phyloP scores from a whole-genome alignment of 2,329 filamentous ascomycete species.

The Colletotrichum sp. region DNA sequence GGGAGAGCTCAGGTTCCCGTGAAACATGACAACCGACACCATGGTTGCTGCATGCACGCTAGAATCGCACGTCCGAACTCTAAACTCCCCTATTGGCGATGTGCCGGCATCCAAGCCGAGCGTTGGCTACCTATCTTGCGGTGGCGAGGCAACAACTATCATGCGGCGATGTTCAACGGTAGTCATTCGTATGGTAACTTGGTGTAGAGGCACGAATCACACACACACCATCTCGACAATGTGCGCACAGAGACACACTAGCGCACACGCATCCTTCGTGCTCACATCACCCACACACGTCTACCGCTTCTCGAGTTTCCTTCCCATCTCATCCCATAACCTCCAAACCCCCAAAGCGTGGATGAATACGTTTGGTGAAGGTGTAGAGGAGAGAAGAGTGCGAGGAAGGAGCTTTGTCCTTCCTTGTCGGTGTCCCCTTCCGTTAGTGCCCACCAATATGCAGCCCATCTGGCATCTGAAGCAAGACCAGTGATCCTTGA shows the following conservation, averaged over 20 bases:
- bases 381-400: background rate
- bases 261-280: background rate
- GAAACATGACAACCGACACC: constrained; percentile 12
- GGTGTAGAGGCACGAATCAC: background rate
- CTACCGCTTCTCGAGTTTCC: background rate
- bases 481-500: constrained; percentile 11
- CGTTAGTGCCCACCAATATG: background rate
- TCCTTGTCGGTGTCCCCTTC: background rate
- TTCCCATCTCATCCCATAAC: background rate
- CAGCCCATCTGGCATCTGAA: background rate
- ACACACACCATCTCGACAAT: background rate
- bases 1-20: background rate
- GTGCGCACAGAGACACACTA: background rate
- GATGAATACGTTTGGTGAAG: background rate
- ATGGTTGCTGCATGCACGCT: background rate
- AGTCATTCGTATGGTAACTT: background rate
- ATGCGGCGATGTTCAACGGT: background rate
- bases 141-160: background rate
- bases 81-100: background rate
- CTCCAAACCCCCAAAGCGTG: background rate
- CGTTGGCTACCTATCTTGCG: background rate
- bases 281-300: background rate
- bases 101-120: background rate
- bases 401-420: background rate
- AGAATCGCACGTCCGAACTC: background rate